Percentiles rank a stretch among this genome's conserved stretches.
Evolutionary conservation across 2,329 filamentous ascomycete genomes (phyloP).

Genomic region (Emergomyces pasteurianus): DNA sequence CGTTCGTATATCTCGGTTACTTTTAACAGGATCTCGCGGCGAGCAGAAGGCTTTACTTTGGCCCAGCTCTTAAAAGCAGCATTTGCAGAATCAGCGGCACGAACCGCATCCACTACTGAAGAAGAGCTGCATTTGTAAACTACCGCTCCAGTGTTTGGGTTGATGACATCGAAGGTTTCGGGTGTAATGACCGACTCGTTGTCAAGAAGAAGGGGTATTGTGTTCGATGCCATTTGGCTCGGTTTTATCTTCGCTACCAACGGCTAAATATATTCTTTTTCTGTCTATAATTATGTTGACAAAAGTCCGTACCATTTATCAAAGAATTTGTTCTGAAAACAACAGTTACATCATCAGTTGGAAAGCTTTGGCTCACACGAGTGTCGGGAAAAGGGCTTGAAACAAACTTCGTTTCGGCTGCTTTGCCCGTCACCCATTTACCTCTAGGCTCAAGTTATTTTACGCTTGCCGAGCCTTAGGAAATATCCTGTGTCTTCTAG

Average conservation of each 20-base stretch:
- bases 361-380: background rate
- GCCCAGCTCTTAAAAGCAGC: constrained; percentile 59
- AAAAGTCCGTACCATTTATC: background rate
- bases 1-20: constrained; percentile 51
- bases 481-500: no score
- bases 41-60: constrained; percentile 45
- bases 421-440: no score
- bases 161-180: constrained; percentile 39
- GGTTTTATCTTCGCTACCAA: background rate
- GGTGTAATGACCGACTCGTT: constrained; percentile 31
- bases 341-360: background rate
- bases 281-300: background rate
- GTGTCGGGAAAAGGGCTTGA: no score
- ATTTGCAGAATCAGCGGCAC: constrained; percentile 50
- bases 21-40: constrained; percentile 49
- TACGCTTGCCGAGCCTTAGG: no score
- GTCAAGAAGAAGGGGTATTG: constrained; percentile 32
- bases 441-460: no score
- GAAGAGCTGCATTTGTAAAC: constrained; percentile 46
- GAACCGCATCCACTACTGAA: constrained; percentile 42
- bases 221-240: background rate
- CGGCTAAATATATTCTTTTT: background rate
- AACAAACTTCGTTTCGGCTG: no score
- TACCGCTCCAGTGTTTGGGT: constrained; percentile 42
- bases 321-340: background rate